Evolutionary conservation across 2,329 filamentous ascomycete genomes (phyloP).

Genomic region (Onygenales sp.): DNA sequence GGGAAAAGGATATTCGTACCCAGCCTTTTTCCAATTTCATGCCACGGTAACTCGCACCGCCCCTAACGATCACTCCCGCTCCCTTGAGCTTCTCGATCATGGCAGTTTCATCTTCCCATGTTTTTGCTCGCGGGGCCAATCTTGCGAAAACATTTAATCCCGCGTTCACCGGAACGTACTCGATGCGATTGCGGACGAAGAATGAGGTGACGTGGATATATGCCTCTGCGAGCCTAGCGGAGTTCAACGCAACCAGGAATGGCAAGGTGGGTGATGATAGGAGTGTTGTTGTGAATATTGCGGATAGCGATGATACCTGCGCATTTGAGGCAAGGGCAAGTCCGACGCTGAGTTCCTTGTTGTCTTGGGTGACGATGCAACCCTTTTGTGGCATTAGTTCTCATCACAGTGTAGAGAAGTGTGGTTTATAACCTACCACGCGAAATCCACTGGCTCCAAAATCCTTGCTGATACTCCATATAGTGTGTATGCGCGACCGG

Average conservation of each 20-base stretch:
- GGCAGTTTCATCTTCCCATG: constrained; percentile 17
- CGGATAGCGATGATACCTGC: constrained; percentile 15
- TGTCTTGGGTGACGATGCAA: constrained; percentile 16
- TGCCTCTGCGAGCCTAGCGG: constrained; percentile 13
- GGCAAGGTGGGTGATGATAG: constrained; percentile 15
- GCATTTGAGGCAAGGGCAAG: constrained; percentile 12
- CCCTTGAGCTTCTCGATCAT: constrained; percentile 12
- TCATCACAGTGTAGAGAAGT: neutral
- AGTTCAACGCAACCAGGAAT: constrained; percentile 16
- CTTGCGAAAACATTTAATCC: constrained; percentile 18
- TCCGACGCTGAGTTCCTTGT: constrained; percentile 11
- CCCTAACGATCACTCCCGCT: constrained; percentile 15
- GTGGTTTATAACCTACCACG: constrained; percentile 11
- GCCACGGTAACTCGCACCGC: constrained; percentile 14
- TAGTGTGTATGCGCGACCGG: constrained; percentile 12
- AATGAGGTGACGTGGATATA: constrained; percentile 18
- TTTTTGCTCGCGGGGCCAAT: constrained; percentile 13
- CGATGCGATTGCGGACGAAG: constrained; percentile 14
- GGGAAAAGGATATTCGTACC: constrained; percentile 17
- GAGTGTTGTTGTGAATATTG: constrained; percentile 14
- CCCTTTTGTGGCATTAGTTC: constrained; percentile 9
- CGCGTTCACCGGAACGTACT: constrained; percentile 17
- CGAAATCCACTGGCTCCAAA: constrained; percentile 14
- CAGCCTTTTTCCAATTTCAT: constrained; percentile 17
- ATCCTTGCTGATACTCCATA: constrained; percentile 16